Base-by-base conservation (phyloP, 1,139 yeast genomes). In the Saccharomyces hybrid region DNA sequence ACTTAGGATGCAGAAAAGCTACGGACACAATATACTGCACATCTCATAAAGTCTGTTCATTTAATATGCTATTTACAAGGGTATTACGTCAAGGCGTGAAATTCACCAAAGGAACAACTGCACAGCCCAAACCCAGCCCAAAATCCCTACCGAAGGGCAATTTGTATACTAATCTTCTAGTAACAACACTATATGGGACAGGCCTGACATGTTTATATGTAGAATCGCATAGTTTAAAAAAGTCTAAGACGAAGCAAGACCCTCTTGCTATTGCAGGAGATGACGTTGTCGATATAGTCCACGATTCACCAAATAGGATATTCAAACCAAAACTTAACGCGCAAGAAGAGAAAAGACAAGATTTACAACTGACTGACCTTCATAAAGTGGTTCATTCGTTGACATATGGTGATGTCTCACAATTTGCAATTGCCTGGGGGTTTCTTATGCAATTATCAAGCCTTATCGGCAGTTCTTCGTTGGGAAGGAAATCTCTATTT, bases 381-480 rank as follows among this genome's bases (percentile, higher is more conserved):
- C 47, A 5, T 26, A 46, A 57, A 42, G 57, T 56, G 9, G 32
- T 55, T 16, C 56, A 54, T 47, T 57, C 59, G 6, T 32, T 59
- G 41, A 59, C 57, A 1, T 61, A 59, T 47, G 54, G 61, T 11
- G 64, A 61, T 31, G 48, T 61, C 42, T 61, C 64, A 14, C 57
- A 58, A 46, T 55, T 56, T 26, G 47, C 59, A 11, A 57, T 61
- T 20, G 61, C 60, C 2, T 59, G 60, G 59, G 64, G 64, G n/a
- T 60, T 61, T 46, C 49, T 60, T 38, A 58, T 60, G 14, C 62
- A 60, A 47, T 48, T 61, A 4, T 58, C 62, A 32, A 60, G 57
- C 32, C 55, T 57, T 30, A 56, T 32, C 38, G 38, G 38, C 38
- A 32, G 14, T 13, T 32, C 38, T 32, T 32, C 38, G 3, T 32